Conservation (phyloP, 352 stramenopile species). For the Aphanomyces astaci region DNA sequence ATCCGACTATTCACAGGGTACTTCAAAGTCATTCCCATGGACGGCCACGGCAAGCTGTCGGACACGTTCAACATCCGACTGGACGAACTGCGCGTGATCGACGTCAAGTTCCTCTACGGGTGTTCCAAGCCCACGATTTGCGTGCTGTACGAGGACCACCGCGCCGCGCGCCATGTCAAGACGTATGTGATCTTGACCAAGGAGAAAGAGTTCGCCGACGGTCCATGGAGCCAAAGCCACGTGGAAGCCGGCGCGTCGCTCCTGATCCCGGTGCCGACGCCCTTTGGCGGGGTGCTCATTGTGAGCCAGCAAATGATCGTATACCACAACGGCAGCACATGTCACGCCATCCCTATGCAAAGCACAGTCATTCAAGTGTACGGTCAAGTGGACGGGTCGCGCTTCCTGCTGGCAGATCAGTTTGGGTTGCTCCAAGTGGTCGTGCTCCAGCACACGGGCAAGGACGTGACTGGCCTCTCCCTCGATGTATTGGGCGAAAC, state of each 20-base stretch:
- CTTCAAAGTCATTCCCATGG: constrained; percentile 87
- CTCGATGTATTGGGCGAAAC: constrained; percentile 92
- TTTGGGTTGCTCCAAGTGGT: constrained; percentile 86
- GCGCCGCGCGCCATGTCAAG: constrained; percentile 84
- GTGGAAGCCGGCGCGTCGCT: constrained; percentile 82
- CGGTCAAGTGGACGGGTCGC: constrained; percentile 76
- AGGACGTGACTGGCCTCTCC: constrained; percentile 73
- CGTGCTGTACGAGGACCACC: constrained; percentile 88
- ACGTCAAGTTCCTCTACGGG: constrained; percentile 90
- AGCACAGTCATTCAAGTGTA: constrained; percentile 87
- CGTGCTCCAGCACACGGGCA: constrained; percentile 65
- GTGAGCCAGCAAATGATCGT: constrained; percentile 88
- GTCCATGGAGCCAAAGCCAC: constrained; percentile 83
- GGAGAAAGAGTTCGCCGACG: constrained; percentile 85
- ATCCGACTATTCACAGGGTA: constrained; percentile 33
- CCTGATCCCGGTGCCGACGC: constrained; percentile 81
- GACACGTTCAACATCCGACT: constrained; percentile 90
- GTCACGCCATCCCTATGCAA: constrained; percentile 87
- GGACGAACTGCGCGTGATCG: constrained; percentile 88
- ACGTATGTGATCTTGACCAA: constrained; percentile 87
- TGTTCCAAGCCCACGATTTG: constrained; percentile 86
- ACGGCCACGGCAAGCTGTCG: constrained; percentile 64
- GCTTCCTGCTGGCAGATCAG: constrained; percentile 85
- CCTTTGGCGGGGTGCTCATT: constrained; percentile 82
- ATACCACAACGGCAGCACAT: constrained; percentile 85